Evolutionary conservation across 306 rosid species (phyloP).

Genomic region (Lathyrus aphaca): DNA sequence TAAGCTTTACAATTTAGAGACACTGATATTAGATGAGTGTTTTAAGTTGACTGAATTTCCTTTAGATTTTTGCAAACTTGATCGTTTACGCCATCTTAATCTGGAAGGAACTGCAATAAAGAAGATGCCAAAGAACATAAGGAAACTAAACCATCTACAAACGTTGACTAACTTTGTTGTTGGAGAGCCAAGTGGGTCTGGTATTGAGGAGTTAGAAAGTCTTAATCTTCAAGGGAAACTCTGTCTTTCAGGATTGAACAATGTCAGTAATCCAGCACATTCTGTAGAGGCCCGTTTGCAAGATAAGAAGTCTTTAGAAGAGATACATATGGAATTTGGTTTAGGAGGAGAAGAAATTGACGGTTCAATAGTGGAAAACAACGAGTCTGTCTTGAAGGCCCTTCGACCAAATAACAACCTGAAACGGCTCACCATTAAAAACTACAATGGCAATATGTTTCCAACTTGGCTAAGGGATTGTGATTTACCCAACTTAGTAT

Average conservation of each 20-base stretch:
- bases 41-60: background rate
- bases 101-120: background rate
- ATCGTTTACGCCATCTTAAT: slow-evolving; percentile 32
- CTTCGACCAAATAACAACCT: slow-evolving; percentile 25
- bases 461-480: slow-evolving; percentile 40
- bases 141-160: slow-evolving; percentile 23
- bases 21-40: background rate
- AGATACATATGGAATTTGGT: background rate
- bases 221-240: slow-evolving; percentile 31
- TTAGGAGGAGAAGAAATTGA: no score
- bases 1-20: background rate
- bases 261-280: background rate
- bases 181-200: background rate
- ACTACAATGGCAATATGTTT: slow-evolving; percentile 16
- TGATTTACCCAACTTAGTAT: slow-evolving; percentile 18
- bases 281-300: background rate
- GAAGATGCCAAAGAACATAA: slow-evolving; percentile 31
- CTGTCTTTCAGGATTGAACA: background rate
- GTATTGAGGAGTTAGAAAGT: slow-evolving; percentile 7
- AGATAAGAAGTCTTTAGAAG: background rate
- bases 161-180: background rate
- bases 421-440: background rate
- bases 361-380: background rate
- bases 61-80: slow-evolving; percentile 14
- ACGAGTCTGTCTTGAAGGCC: slow-evolving; percentile 3